phyloP scores from a whole-genome alignment of 257 asterid species.

The Sherardia arvensis region DNA sequence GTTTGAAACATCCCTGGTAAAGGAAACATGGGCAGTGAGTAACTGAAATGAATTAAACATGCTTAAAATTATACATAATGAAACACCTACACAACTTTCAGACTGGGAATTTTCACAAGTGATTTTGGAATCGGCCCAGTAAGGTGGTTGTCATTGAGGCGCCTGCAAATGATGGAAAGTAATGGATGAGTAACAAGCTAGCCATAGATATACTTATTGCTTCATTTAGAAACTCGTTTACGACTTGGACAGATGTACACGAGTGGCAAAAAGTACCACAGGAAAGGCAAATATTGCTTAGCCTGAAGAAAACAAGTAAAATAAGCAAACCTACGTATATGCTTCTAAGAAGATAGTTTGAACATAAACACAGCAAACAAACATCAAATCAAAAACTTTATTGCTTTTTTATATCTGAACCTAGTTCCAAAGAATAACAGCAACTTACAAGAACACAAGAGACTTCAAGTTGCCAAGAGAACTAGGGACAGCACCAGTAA shows the following conservation, averaged over 20 bases:
- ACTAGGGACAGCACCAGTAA: slow-evolving; percentile 65
- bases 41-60: slow-evolving; percentile 4
- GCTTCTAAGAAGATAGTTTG: not conserved
- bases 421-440: not conserved
- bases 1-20: slow-evolving; percentile 78
- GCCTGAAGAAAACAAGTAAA: not conserved
- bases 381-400: not conserved
- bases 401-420: not conserved
- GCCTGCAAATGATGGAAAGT: slow-evolving; percentile 33
- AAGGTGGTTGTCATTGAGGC: slow-evolving; percentile 60
- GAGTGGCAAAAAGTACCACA: not conserved
- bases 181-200: not conserved
- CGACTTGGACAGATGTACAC: not conserved
- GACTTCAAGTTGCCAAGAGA: slow-evolving; percentile 70
- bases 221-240: not conserved
- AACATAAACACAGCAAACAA: not conserved
- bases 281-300: not conserved
- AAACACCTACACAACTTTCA: slow-evolving; percentile 82
- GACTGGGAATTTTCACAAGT: slow-evolving; percentile 41
- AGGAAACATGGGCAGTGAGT: slow-evolving; percentile 5
- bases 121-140: slow-evolving; percentile 60
- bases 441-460: slow-evolving; percentile 83
- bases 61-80: not conserved
- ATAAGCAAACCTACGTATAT: not conserved
- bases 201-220: not conserved